These are phyloP conservation scores for Musa acuminata DNA, from an alignment of 176 grass and related monocot genomes.

Conservation along the genomic window DNA sequence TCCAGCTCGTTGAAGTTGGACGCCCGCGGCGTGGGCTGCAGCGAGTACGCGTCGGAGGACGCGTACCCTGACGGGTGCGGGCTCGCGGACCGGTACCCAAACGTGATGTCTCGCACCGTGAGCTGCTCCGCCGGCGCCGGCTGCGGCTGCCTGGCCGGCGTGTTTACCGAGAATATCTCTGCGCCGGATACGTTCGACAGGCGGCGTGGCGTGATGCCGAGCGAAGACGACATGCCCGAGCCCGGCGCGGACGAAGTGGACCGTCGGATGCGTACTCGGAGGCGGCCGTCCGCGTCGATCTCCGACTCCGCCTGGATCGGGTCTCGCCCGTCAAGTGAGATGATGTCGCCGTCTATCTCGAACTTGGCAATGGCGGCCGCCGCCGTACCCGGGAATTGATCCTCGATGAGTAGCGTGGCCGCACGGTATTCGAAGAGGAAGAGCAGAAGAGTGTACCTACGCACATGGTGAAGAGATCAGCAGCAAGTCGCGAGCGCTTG, in stretches of 20 bases:
- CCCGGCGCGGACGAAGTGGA: slow-evolving; percentile 13
- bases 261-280: slow-evolving; percentile 13
- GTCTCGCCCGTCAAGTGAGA: slow-evolving; percentile 19
- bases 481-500: no score
- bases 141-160: neutral
- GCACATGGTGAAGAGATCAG: neutral
- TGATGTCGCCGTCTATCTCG: slow-evolving; percentile 24
- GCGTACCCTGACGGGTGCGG: slow-evolving; percentile 4
- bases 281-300: slow-evolving; percentile 17
- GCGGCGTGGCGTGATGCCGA: slow-evolving; percentile 13
- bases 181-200: slow-evolving; percentile 19
- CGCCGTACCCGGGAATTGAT: slow-evolving; percentile 17
- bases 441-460: slow-evolving; percentile 9
- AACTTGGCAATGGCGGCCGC: slow-evolving; percentile 16
- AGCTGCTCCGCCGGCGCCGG: neutral
- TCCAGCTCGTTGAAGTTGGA: slow-evolving; percentile 23
- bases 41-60: slow-evolving; percentile 22
- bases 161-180: slow-evolving; percentile 22
- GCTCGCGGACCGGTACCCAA: slow-evolving; percentile 3
- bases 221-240: slow-evolving; percentile 2
- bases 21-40: slow-evolving; percentile 22
- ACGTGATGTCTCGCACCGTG: slow-evolving; percentile 7
- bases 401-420: slow-evolving; percentile 11
- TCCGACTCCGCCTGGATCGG: slow-evolving; percentile 24
- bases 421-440: slow-evolving; percentile 21